Conservation (phyloP, 1,284 basidiomycete genomes). For the Xerocomus alliaceus region DNA sequence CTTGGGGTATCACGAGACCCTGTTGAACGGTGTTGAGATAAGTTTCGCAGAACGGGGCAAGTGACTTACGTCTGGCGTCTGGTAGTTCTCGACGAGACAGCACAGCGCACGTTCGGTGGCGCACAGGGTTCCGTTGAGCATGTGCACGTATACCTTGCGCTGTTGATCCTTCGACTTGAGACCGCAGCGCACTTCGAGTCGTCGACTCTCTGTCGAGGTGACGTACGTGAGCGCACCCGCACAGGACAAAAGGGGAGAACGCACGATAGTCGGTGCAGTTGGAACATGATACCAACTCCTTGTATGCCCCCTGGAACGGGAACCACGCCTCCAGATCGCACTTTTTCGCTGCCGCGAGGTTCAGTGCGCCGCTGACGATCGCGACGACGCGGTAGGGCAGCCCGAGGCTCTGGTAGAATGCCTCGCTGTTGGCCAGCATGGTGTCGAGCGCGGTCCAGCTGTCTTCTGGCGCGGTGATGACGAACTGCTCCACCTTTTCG, state of each 20-base stretch:
- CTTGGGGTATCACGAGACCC: slow-evolving; percentile 90
- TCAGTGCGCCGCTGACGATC: slow-evolving; percentile 97
- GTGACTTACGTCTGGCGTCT: slow-evolving; percentile 81
- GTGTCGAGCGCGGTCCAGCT: slow-evolving; percentile 94
- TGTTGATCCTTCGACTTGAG: slow-evolving; percentile 86
- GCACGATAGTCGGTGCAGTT: slow-evolving; percentile 95
- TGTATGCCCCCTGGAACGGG: slow-evolving; percentile 96
- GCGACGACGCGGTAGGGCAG: slow-evolving; percentile 91
- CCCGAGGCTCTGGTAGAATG: slow-evolving; percentile 93
- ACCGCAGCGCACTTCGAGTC: slow-evolving; percentile 89
- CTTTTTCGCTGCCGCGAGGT: slow-evolving; percentile 97
- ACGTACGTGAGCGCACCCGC: no score
- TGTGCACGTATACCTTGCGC: slow-evolving; percentile 93
- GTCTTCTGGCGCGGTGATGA: slow-evolving; percentile 91
- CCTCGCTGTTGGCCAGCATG: slow-evolving; percentile 91
- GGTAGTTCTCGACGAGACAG: slow-evolving; percentile 98
- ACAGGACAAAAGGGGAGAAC: slow-evolving; percentile 43
- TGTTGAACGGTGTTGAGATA: slow-evolving; percentile 39
- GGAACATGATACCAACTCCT: slow-evolving; percentile 92
- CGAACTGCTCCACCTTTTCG: slow-evolving; percentile 98
- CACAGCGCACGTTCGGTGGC: slow-evolving; percentile 96
- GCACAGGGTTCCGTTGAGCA: slow-evolving; percentile 97
- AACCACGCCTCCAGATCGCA: slow-evolving; percentile 99
- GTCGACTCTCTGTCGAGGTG: slow-evolving; percentile 77
- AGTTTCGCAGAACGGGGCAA: neutral